Evolutionary conservation across 371 early-diverging fungal species (phyloP), one percentile per base, ranked within the genome.

Genomic region (Mycotypha africana): DNA sequence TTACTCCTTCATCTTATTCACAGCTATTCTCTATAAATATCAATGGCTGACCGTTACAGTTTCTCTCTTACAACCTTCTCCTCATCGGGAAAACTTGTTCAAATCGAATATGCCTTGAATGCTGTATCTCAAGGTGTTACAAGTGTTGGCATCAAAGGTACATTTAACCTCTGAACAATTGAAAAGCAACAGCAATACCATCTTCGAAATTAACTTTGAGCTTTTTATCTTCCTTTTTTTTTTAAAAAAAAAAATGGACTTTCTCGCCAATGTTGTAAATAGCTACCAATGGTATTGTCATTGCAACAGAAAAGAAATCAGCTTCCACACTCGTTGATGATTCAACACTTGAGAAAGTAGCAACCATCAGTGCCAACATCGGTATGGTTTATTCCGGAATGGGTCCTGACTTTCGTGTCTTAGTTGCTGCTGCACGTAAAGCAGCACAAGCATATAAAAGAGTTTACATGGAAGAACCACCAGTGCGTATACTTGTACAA

Each of bases 41-140:
- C n/a, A 28, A 74, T 74, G 74, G 67, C 74, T 48, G 75, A 71
- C 53, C 64, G 90, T 50, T 93, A 93, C 65, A 89, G 91, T 45
- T 98, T 97, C 83, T 96, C 97, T 21, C 86, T 98, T 52, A 97
- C 99, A 7, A 99, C 99, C 42, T 99, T 99, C 80, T 97, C 99
- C 51, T 95, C 98, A n/a, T 94, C 95, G 33, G 99, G 99, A 54
- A 97, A 99, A 75, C 89, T 99, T 44, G 92, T 92, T 28, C 99
- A 99, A 78, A 96, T 99, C 54, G 97, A 98, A 75, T 91, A 99
- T 74, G 99, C 99, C 1, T 79, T 98, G 51, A 93, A 88, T 49
- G 95, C 96, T 17, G 99, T 99, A 14, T 78, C 85, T 46, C 86
- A 89, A 53, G 99, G 99, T 55, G 87, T 91, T 30, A 99, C 99